Evolutionary conservation across 2,329 filamentous ascomycete species (phyloP), one percentile per base, ranked within the genome.

Genomic region (Neopestalotiopsis rosae): DNA sequence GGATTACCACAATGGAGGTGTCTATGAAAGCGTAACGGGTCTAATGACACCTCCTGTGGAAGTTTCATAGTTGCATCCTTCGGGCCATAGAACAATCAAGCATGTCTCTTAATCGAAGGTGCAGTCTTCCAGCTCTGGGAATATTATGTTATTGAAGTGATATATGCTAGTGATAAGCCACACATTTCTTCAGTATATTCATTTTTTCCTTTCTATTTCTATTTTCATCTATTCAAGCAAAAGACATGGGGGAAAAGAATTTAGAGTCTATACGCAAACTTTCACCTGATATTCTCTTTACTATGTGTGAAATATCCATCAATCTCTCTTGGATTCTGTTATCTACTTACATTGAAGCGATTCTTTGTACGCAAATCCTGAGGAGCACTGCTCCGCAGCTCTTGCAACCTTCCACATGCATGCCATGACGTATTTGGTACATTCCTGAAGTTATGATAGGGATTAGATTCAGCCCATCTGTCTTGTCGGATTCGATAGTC

Each of bases 261-360:
- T 4, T 1, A 28, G 3, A 28, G 3, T 28, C 24, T 28, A 28
- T 28, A 28, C 24, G 24, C 24, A 28, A 28, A 28, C 0, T 3
- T 4, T 28, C 3, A 66, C 28, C 57, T 28, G 10, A 45, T n/a
- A 1, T 45, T 59, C 5, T 28, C 45, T 20, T 56, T 40, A 30
- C 49, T 45, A 59, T 57, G 59, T 45, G 13, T 57, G 58, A 14
- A 13, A 1, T 12, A 2, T 40, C 17, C 12, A 17, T 9, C 2
- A 45, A 5, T 30, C 65, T 24, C 17, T 58, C 45, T 34, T 2
- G 7, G 4, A 5, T 66, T 24, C 32, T 24, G 4, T 14, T 5
- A 34, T 66, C 65, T 17, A 28, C 65, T 40, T 32, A 66, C 4
- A 7, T n/a, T 17, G 7, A 66, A 57, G 24, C 65, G 61, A 59